Evolutionary conservation across 352 stramenopile genomes (phyloP).

Genomic region (Pythium aquatile): DNA sequence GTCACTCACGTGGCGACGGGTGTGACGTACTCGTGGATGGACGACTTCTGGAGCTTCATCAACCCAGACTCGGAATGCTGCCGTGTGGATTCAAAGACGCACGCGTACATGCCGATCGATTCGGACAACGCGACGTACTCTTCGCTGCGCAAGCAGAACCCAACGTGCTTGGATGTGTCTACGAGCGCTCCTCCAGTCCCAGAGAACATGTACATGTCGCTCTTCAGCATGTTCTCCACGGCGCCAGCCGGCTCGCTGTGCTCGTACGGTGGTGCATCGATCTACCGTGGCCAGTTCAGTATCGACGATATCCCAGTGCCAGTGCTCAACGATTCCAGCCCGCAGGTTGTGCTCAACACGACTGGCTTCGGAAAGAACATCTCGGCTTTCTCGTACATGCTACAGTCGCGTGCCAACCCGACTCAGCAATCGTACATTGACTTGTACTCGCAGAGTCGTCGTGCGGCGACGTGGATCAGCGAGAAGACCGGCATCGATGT

Average conservation of each 20-base stretch:
- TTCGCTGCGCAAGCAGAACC: conserved; percentile 15
- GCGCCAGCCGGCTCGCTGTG: conserved; percentile 46
- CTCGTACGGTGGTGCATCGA: conserved; percentile 55
- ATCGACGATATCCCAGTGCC: conserved; percentile 55
- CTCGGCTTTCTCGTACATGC: conserved; percentile 72
- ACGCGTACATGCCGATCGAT: conserved; percentile 41
- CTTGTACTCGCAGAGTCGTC: conserved; percentile 53
- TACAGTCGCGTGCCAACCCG: conserved; percentile 43
- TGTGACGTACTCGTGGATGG: conserved; percentile 65
- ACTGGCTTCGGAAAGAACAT: conserved; percentile 45
- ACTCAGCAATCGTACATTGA: conserved; percentile 39
- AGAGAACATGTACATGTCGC: conserved; percentile 56
- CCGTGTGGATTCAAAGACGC: conserved; percentile 38
- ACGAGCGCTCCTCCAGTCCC: conserved; percentile 39
- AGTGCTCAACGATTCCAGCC: conserved; percentile 28
- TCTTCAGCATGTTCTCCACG: conserved; percentile 68
- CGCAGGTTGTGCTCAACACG: conserved; percentile 48
- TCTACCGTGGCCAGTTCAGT: conserved; percentile 68
- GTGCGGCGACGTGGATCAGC: conserved; percentile 67
- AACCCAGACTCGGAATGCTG: conserved; percentile 65
- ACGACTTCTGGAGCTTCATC: conserved; percentile 75
- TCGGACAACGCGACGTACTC: conserved; percentile 37
- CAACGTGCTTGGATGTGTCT: conserved; percentile 42
- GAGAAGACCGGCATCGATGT: conserved; percentile 62
- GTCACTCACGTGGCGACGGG: conserved; percentile 49